Conservation (phyloP, 176 grass and related monocot genomes). For the maize (Zea mays) region DNA sequence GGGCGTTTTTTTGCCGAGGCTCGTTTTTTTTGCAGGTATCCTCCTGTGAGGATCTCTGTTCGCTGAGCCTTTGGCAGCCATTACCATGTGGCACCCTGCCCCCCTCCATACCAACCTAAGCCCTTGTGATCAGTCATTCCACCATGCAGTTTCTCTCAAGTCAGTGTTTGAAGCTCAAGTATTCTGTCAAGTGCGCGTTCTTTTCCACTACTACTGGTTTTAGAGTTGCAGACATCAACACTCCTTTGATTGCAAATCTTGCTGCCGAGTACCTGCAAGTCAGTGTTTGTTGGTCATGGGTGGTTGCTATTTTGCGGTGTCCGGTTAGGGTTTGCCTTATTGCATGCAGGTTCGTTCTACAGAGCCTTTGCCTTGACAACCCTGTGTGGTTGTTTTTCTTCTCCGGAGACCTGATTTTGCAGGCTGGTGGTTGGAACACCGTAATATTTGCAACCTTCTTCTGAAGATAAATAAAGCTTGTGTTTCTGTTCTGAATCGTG, state of each 20-base stretch:
- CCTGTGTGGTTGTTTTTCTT: conserved; percentile 77
- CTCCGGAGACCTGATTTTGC: conserved; percentile 66
- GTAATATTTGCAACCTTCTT: conserved; percentile 70
- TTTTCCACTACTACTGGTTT: conserved; percentile 47
- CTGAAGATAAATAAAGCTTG: conserved; percentile 50
- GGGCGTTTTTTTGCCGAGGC: conserved; percentile 38
- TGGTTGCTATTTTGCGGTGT: conserved; percentile 38
- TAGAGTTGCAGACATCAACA: conserved; percentile 32
- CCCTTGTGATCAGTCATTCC: conserved; percentile 46
- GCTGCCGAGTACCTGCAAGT: not conserved
- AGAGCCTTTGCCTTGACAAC: conserved; percentile 62
- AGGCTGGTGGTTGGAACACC: conserved; percentile 54
- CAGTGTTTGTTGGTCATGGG: conserved; percentile 34
- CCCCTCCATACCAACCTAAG: conserved; percentile 53
- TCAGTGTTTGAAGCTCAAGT: conserved; percentile 51
- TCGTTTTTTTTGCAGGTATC: conserved; percentile 71
- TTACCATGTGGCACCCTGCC: conserved; percentile 33
- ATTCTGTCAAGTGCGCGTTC: conserved; percentile 29
- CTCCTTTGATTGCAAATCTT: conserved; percentile 37
- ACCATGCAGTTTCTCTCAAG: conserved; percentile 57
- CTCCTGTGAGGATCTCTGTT: conserved; percentile 52
- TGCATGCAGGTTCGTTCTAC: conserved; percentile 25
- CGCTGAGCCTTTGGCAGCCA: conserved; percentile 53
- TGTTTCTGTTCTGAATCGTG: not conserved
- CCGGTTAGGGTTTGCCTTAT: conserved; percentile 55